Evolutionary conservation across 495 filamentous ascomycete genomes (phyloP).

Genomic region (Haplographium delicatum): DNA sequence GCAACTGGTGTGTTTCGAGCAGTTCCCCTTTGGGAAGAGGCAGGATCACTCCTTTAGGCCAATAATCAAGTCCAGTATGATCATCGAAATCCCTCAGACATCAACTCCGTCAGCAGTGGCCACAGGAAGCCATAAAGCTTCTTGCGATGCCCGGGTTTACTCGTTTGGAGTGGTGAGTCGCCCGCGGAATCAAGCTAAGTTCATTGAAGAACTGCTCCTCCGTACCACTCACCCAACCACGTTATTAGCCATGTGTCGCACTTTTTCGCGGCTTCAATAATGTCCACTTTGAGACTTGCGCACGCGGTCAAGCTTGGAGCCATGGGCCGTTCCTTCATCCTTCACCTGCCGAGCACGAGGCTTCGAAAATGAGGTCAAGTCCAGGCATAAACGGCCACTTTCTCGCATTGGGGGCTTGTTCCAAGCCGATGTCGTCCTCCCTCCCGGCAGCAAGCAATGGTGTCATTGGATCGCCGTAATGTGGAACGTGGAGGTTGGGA

Average conservation of each 20-base stretch:
- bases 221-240: not conserved
- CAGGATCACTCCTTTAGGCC: no score
- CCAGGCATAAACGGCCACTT: constrained; percentile 7
- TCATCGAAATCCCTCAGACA: no score
- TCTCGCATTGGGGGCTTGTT: not conserved
- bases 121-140: no score
- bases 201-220: not conserved
- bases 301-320: constrained; percentile 1
- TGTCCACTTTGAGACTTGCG: not conserved
- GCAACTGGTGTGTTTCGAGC: not conserved
- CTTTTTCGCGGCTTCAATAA: constrained; percentile 3
- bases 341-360: constrained; percentile 3
- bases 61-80: no score
- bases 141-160: not conserved
- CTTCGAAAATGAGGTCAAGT: constrained; percentile 1
- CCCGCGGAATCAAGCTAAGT: not conserved
- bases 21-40: not conserved
- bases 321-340: constrained; percentile 7
- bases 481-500: constrained; percentile 16
- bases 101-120: no score
- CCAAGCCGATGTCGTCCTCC: constrained; percentile 17
- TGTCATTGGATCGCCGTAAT: no score
- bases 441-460: constrained; percentile 9
- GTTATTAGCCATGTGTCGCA: constrained; percentile 16
- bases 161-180: not conserved